Base-by-base conservation (phyloP, 129 eudicot genomes). In the Silybum marianum region DNA sequence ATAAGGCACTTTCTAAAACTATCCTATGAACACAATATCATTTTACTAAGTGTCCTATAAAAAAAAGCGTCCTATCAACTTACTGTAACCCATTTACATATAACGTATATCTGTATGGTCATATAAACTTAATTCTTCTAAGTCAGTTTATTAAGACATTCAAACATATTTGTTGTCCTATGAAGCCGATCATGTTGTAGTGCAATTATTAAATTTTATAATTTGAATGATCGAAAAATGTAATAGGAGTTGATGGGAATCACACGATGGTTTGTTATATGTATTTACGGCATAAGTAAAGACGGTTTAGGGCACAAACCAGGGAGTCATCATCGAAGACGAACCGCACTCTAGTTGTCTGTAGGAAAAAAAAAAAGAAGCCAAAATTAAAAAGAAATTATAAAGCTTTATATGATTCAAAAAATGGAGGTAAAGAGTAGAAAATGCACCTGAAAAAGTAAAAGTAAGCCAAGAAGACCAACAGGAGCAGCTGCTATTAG, bases 331-430 rank as follows among this genome's bases (percentile, higher is more conserved):
- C 89, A 63, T 96, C 97, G 36, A 96, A 96, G 86, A 96, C 99
- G 81, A 96, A 96, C 83, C 97, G 90, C 89, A 93, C 99, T 87
- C 99, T 85, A 48, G 99, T 96, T 51, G 99, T 85, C 98, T 96
- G 93, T 69, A 89, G 54, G 44, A 85, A 74, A 28, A 73, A 51
- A 54, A 13, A 12, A 73, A 51, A 54, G 3, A 12, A 3, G 1
- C 16, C 16, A 14, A 48, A 13, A 13, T 14, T 12, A 67, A 26
- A 84, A 44, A 24, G 7, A 74, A 9, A 79, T 24, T 18, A 4
- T 80, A 79, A 51, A 81, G 70, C 22, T 54, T 54, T 54, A 54
- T 54, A 54, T 54, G 22, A 54, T 54, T 54, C 0, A 78, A 21
- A 72, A 72, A 10, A 78, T 19, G 30, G 36, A 74, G 67, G 3